Conservation (phyloP, 2,329 filamentous ascomycete genomes). For the Aspergillaceae sp. region DNA sequence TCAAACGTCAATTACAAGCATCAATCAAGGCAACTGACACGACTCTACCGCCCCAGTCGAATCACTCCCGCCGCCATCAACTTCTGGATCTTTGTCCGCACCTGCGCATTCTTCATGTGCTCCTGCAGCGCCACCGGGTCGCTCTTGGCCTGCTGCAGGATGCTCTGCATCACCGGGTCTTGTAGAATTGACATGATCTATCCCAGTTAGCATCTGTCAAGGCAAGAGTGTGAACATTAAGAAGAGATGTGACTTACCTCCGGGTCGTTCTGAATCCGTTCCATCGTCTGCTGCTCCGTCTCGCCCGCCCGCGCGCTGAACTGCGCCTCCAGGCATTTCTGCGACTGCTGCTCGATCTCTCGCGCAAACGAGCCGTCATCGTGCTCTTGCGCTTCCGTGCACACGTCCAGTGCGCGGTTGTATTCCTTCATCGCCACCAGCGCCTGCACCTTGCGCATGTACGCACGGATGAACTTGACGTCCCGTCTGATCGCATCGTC, state of each 20-base stretch:
- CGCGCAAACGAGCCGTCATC: constrained; percentile 76
- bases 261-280: constrained; percentile 80
- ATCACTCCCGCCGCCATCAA: constrained; percentile 89
- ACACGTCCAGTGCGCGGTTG: constrained; percentile 85
- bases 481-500: constrained; percentile 86
- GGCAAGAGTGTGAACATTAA: background rate
- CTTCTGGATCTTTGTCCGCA: constrained; percentile 87
- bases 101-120: constrained; percentile 88
- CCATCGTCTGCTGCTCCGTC: constrained; percentile 90
- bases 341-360: constrained; percentile 88
- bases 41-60: constrained; percentile 53
- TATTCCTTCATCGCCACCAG: constrained; percentile 98
- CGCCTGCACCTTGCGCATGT: constrained; percentile 91
- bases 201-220: background rate
- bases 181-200: constrained; percentile 83
- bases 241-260: constrained; percentile 53
- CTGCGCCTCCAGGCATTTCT: constrained; percentile 86
- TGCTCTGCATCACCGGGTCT: constrained; percentile 96
- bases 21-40: background rate
- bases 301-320: constrained; percentile 87
- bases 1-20: too few relatives aligned
- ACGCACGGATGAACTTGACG: constrained; percentile 85
- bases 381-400: constrained; percentile 67
- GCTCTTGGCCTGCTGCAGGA: constrained; percentile 90
- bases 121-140: constrained; percentile 89